Conservation (phyloP, 768 basidiomycete species). For the Dendrothele bispora region DNA sequence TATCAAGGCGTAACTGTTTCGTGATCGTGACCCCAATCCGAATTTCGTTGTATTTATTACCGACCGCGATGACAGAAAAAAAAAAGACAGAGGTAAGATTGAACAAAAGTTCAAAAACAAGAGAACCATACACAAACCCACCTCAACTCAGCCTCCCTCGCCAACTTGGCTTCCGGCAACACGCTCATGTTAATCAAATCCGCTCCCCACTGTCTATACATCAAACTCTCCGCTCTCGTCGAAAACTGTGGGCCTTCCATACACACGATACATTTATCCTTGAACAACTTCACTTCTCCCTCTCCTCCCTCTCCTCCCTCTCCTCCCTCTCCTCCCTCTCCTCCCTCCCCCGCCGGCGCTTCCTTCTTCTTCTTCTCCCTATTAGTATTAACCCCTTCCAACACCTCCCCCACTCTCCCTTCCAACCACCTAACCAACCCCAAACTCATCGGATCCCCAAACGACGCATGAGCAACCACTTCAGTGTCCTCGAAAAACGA, state of each 20-base stretch:
- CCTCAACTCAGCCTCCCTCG: constrained; percentile 93
- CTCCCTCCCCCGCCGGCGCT: too few species aligned
- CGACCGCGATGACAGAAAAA: too few species aligned
- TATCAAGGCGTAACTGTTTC: constrained; percentile 93
- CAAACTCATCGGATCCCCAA: constrained; percentile 87
- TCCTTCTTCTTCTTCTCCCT: too few species aligned
- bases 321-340: too few species aligned
- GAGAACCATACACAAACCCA: too few species aligned
- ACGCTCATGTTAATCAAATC: constrained; percentile 98
- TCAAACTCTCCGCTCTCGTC: constrained; percentile 92
- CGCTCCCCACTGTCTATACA: constrained; percentile 92
- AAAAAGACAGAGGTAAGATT: background rate
- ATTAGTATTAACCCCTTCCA: too few species aligned
- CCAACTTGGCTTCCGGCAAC: constrained; percentile 95
- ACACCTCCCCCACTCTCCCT: constrained; percentile 57
- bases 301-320: constrained; percentile 59
- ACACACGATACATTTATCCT: constrained; percentile 84
- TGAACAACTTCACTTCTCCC: constrained; percentile 67
- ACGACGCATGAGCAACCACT: constrained; percentile 89
- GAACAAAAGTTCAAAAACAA: constrained; percentile 1
- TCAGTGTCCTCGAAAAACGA: constrained; percentile 84
- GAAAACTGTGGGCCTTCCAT: constrained; percentile 99
- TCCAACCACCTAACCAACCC: constrained; percentile 68
- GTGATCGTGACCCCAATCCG: too few species aligned
- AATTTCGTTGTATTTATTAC: too few species aligned